phyloP scores from a whole-genome alignment of 352 stramenopile genomes.

The Globisporangium alternatum region DNA sequence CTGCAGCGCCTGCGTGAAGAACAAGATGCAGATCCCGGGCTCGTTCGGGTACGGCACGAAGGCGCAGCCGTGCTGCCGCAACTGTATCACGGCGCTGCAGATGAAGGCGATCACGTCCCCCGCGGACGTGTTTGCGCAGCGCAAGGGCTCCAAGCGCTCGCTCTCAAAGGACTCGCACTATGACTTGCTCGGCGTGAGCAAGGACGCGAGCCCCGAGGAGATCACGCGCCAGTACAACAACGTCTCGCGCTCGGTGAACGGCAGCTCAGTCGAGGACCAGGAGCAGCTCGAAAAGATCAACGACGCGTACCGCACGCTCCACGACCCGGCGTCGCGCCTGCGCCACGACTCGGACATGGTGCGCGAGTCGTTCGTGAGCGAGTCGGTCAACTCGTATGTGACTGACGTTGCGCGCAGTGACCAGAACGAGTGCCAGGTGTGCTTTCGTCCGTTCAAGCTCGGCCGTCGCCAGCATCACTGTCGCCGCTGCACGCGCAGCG shows the following conservation, averaged over 20 bases:
- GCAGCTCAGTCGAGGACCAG: constrained; percentile 54
- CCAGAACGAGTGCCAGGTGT: constrained; percentile 88
- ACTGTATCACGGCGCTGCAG: constrained; percentile 79
- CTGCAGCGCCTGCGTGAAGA: constrained; percentile 75
- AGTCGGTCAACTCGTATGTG: constrained; percentile 42
- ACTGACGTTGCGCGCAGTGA: constrained; percentile 77
- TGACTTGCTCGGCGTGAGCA: constrained; percentile 64
- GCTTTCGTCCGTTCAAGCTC: constrained; percentile 85
- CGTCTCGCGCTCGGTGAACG: constrained; percentile 63
- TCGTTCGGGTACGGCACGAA: constrained; percentile 81
- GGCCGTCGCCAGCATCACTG: constrained; percentile 81
- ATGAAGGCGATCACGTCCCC: constrained; percentile 87
- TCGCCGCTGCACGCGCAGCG: constrained; percentile 79
- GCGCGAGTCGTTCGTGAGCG: constrained; percentile 45
- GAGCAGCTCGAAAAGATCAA: constrained; percentile 79
- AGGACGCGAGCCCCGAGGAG: constrained; percentile 67
- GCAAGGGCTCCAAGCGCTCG: constrained; percentile 48
- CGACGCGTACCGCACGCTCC: constrained; percentile 70
- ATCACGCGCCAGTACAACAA: constrained; percentile 79
- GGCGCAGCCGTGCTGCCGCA: constrained; percentile 75
- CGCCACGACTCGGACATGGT: constrained; percentile 59
- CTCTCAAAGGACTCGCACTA: constrained; percentile 53
- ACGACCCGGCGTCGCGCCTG: constrained; percentile 51
- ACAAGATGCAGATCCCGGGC: constrained; percentile 78
- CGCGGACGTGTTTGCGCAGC: constrained; percentile 81